Evolutionary conservation across 2,329 filamentous ascomycete species (phyloP).

Genomic region (Endoconidiophora polonica): DNA sequence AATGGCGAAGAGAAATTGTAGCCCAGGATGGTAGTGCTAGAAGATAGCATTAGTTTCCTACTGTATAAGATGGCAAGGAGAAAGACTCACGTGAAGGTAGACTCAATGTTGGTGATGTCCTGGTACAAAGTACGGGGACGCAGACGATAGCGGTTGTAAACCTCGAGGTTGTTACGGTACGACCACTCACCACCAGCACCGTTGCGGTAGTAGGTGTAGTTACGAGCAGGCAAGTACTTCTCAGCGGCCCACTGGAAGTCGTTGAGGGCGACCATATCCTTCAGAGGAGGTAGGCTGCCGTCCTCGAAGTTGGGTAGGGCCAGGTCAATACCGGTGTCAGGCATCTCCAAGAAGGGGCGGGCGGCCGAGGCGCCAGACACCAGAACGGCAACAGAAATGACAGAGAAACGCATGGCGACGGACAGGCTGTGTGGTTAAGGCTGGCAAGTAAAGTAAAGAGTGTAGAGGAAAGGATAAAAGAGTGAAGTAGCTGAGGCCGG

Average conservation of each 20-base stretch:
- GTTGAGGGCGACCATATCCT: slow-evolving; percentile 26
- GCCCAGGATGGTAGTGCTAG: slow-evolving; percentile 27
- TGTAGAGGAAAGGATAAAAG: neutral
- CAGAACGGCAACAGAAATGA: slow-evolving; percentile 17
- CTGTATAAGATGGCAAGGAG: slow-evolving; percentile 12
- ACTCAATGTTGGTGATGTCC: slow-evolving; percentile 23
- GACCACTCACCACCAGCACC: slow-evolving; percentile 33
- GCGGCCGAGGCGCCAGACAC: slow-evolving; percentile 24
- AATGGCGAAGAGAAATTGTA: slow-evolving; percentile 31
- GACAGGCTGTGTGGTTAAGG: neutral
- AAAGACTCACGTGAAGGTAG: slow-evolving; percentile 19
- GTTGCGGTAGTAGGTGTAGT: slow-evolving; percentile 33
- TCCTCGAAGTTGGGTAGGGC: slow-evolving; percentile 21
- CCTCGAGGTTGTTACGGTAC: slow-evolving; percentile 35
- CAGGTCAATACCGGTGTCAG: slow-evolving; percentile 29
- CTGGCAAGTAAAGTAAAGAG: neutral
- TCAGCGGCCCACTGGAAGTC: slow-evolving; percentile 34
- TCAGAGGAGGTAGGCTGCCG: slow-evolving; percentile 5
- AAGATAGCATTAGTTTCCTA: slow-evolving; percentile 15
- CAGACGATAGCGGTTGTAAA: slow-evolving; percentile 28
- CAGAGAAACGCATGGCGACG: slow-evolving; percentile 10
- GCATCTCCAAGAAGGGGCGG: slow-evolving; percentile 28
- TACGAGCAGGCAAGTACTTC: slow-evolving; percentile 23
- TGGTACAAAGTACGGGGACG: slow-evolving; percentile 24
- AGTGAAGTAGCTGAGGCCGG: neutral